These are phyloP conservation scores for Olyra latifolia DNA, from an alignment of 176 grass and related monocot genomes.

Conservation along the genomic window DNA sequence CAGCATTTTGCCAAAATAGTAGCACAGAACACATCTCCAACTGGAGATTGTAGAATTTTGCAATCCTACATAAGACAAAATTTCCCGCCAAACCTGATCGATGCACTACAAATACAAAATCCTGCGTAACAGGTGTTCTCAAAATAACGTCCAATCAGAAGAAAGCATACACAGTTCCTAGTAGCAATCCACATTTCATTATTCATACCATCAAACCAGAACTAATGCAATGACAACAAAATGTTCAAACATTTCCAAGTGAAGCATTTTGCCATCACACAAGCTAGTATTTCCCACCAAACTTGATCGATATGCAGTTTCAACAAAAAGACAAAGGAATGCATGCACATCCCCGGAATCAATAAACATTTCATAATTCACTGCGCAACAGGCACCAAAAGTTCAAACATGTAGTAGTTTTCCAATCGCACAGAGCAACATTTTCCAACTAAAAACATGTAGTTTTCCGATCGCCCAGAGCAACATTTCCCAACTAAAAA, in stretches of 20 bases:
- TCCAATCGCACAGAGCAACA: neutral
- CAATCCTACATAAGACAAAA: neutral
- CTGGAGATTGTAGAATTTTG: neutral
- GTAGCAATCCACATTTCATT: neutral
- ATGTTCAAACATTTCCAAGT: neutral
- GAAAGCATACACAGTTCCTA: neutral
- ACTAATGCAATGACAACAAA: neutral
- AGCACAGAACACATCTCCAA: neutral
- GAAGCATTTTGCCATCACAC: neutral
- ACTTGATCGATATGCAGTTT: neutral
- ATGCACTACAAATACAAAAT: neutral
- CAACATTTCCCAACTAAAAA: neutral
- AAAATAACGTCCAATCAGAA: neutral
- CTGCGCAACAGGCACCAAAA: neutral
- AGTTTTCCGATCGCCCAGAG: neutral
- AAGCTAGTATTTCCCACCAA: neutral
- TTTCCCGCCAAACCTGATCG: neutral
- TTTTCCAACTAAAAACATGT: neutral
- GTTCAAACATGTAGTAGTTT: neutral
- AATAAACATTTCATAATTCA: neutral
- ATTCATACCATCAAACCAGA: conserved; percentile 12
- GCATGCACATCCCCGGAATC: neutral
- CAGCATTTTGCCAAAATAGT: neutral
- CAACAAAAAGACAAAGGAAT: neutral
- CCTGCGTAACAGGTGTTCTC: neutral